Evolutionary conservation across 1,139 yeast species (phyloP), one percentile per base, ranked within the genome.

Genomic region (Scheffersomyces parashehatae): DNA sequence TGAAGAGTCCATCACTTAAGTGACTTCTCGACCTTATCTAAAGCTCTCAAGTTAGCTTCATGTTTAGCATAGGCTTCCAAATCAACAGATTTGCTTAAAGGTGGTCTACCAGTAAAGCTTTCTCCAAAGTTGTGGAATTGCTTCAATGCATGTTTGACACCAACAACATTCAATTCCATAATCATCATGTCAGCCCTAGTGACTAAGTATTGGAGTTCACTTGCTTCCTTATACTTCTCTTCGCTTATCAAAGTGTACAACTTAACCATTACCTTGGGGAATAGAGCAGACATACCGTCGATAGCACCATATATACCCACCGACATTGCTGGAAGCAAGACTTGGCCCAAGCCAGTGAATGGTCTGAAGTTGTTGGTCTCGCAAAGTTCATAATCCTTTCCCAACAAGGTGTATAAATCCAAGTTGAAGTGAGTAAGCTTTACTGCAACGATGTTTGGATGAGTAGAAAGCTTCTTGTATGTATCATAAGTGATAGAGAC

Each of bases 291-390:
- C 35, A 75, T 57, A 12, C 79, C 79, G 49, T 75, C 81, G 49
- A 75, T 69, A 30, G 79, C 66, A 36, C 79, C 80, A 44, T 59
- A 59, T 42, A 65, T 58, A 14, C 78, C 78, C n/a, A 72, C 74
- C 1, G 69, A 47, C 43, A 73, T 52, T 4, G 74, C 73, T 16
- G 80, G 79, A 29, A 75, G 52, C 43, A 75, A 56, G 26, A 73
- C 60, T 55, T 75, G 79, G 20, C 81, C 81, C 32, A 75, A 58
- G 5, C 80, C 81, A n/a, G 78, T 71, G 56, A 73, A 67, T n/a
- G 68, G 57, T 39, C 62, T 49, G 60, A 75, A 75, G 51, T 69
- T 65, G 48, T 68, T 61, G 9, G 24, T 31, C 31, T 54, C 48
- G 36, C 63, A 55, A 35, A 66, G 60, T 36, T 61, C 58, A 32